Evolutionary conservation across 2,329 filamentous ascomycete species (phyloP).

Genomic region (Phaeophleospora eucalypticola): DNA sequence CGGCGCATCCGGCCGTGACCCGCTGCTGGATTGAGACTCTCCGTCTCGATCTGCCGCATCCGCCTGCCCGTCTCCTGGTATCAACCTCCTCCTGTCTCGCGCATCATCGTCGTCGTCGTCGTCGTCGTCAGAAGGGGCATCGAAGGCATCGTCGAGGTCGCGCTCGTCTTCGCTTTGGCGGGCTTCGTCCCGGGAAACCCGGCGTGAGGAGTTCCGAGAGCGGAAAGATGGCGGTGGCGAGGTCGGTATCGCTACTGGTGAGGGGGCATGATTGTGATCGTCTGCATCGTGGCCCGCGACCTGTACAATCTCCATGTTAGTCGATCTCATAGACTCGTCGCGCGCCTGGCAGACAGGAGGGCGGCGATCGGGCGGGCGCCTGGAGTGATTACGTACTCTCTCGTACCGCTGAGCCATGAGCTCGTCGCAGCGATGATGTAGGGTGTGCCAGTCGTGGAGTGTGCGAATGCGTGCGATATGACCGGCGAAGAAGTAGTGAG

Average conservation of each 20-base stretch:
- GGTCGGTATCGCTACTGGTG: constrained; percentile 39
- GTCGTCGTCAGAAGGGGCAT: constrained; percentile 60
- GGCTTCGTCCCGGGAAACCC: constrained; percentile 51
- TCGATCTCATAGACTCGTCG: no score
- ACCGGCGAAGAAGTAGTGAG: constrained; percentile 1
- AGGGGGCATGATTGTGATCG: constrained; percentile 32
- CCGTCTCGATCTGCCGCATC: constrained; percentile 8
- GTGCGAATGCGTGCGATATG: constrained; percentile 2
- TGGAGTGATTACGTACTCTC: constrained; percentile 37
- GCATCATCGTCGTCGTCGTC: constrained; percentile 63
- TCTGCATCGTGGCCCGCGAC: constrained; percentile 41
- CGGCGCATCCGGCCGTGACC: constrained; percentile 34
- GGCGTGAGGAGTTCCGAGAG: constrained; percentile 70
- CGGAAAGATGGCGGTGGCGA: constrained; percentile 74
- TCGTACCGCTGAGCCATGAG: constrained; percentile 49
- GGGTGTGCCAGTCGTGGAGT: constrained; percentile 14
- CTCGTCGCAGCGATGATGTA: no score
- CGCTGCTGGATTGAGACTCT: constrained; percentile 7
- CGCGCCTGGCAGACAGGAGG: no score
- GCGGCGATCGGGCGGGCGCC: constrained; percentile 11
- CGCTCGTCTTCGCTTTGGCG: constrained; percentile 62
- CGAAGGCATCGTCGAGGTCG: constrained; percentile 90
- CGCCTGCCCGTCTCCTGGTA: constrained; percentile 37
- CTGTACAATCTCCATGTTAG: constrained; percentile 21
- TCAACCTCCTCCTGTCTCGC: constrained; percentile 81